Conservation (phyloP, 768 basidiomycete species). For the Lactifluus echinatus region DNA sequence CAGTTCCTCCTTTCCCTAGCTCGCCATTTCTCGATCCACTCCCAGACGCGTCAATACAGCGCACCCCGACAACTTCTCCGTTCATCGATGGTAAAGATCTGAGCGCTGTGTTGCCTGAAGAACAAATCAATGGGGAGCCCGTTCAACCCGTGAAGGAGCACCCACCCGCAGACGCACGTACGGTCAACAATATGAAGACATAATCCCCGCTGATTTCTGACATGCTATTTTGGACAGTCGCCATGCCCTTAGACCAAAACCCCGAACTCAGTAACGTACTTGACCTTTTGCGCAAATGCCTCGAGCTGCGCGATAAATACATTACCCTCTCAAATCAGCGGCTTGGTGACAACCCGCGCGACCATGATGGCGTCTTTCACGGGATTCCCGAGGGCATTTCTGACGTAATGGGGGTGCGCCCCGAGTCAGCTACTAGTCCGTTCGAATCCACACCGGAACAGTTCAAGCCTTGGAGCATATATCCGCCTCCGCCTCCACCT, state of each 20-base stretch:
- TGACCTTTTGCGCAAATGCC: slow-evolving; percentile 70
- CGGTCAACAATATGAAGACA: slow-evolving; percentile 1
- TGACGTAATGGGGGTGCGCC: slow-evolving; percentile 58
- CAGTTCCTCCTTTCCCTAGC: slow-evolving; percentile 29
- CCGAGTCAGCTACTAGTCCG: slow-evolving; percentile 38
- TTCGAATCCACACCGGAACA: slow-evolving; percentile 25
- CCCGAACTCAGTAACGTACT: slow-evolving; percentile 37
- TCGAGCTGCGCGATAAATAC: slow-evolving; percentile 93
- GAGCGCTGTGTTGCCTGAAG: neutral
- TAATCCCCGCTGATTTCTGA: slow-evolving; percentile 17
- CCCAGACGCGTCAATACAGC: neutral
- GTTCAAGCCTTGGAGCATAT: slow-evolving; percentile 72
- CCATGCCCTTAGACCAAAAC: slow-evolving; percentile 18
- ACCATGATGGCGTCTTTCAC: slow-evolving; percentile 74
- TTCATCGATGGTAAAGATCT: slow-evolving; percentile 1
- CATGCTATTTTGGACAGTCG: neutral
- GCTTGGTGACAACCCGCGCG: slow-evolving; percentile 89
- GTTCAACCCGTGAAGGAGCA: slow-evolving; percentile 9
- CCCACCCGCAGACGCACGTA: neutral
- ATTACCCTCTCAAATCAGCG: slow-evolving; percentile 80
- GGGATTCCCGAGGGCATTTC: slow-evolving; percentile 56
- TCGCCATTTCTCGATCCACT: slow-evolving; percentile 19
- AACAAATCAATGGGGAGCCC: neutral
- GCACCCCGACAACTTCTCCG: neutral
- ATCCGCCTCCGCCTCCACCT: slow-evolving; percentile 87